Base-by-base conservation (phyloP, 495 filamentous ascomycete genomes). In the Aspergillus hancockii region DNA sequence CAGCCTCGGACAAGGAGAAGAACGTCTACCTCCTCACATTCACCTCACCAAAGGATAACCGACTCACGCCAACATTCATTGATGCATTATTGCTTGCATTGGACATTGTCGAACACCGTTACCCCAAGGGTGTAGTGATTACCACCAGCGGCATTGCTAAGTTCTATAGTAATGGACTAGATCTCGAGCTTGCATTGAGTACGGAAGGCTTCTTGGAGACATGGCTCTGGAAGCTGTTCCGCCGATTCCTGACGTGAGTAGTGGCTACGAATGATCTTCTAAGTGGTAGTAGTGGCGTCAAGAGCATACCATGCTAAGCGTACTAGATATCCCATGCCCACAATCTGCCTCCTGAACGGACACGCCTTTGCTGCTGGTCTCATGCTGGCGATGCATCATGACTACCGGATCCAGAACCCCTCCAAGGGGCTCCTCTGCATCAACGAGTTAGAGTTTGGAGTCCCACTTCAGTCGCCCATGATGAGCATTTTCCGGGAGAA, bases 371-470 rank as follows among this genome's bases (percentile, higher is more conserved):
- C 90, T 16, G 90, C 81, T 36, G 90, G 88, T 31, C 74, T 92
- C 60, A 92, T 93, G 87, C 71, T 90, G 8, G 86, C 89, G 50
- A 90, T 92, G 88, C 85, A 89, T 71, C 89, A 92, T 75, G 90
- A 93, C 71, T 93, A 93, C 70, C 83, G 90, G 4, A 72, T 91
- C 62, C 85, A 88, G 78, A 90, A 89, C 63, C 83, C 86, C 0
- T 25, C 75, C 4, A 79, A 81, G 30, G 90, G 90, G 1, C 91
- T 85, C 69, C 69, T 88, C 13, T 92, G 90, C 68, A 66, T 93
- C 46, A 92, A 93, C 66, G 90, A 93, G 71, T 72, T 92, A 4
- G 88, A 91, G 12, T 86, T 93, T 28, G 89, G 90, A 16, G 85
- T 87, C 0, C 86, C 88, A 9, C 78, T 94, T 12, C 79, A 84